Evolutionary conservation across 139 green algal genomes (phyloP), one percentile per base, ranked within the genome.

Genomic region (Zygnema circumcarinatum): DNA sequence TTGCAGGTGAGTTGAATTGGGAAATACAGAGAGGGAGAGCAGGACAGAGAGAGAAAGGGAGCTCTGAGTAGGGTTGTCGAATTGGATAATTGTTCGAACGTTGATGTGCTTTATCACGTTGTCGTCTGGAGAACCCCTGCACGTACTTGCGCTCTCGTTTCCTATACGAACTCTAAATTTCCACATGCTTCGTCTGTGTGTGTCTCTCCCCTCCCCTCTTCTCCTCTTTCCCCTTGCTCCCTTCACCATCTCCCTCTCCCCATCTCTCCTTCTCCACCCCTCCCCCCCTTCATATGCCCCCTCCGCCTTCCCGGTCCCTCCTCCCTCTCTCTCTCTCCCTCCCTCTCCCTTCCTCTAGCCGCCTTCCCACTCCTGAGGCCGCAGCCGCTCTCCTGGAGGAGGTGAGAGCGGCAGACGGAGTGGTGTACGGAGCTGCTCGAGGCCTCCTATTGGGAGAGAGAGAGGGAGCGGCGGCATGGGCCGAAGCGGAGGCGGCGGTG

Each of bases 381-480:
- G 82, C 82, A 22, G 32, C 38, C 20, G 25, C 38, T 35, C 38
- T 87, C 54, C 22, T 81, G 85, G 39, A 87, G 56, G 79, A 81
- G 1, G 11, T 79, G 76, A 32, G 38, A 3, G 2, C 2, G 31
- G 42, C 83, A n/a, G 83, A 87, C 69, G 47, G 32, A 67, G 3
- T 76, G 2, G 78, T 88, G 38, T 89, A 88, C 1, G 84, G 82
- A 32, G 35, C 84, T 67, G 84, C 78, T 22, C 31, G 85, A 36
- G 32, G 80, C 1, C 53, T 89, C 52, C 35, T 89, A 41, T 29
- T 83, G 79, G 35, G 84, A 35, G n/a, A 35, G 39, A 1, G n/a
- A 47, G 1, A 20, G 21, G n/a, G 38, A 32, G 32, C 25, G 29
- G 25, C 53, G 62, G 81, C 31, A 39, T 78, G 76, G 33, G 39